Evolutionary conservation across 1,284 basidiomycete genomes (phyloP).

Genomic region (Ustilago cynodontis): DNA sequence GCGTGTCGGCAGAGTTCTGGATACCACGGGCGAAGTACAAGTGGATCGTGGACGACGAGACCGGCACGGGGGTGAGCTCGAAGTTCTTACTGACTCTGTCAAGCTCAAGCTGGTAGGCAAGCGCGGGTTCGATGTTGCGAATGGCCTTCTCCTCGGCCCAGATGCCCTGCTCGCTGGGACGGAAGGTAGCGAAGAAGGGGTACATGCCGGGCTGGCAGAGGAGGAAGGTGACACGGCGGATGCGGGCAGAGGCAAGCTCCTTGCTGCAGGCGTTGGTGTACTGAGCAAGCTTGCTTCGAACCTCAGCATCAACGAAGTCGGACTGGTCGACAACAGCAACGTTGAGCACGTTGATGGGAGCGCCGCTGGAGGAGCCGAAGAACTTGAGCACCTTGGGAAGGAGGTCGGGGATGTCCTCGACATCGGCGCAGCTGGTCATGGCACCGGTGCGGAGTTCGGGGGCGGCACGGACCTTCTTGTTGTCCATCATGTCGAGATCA

Average conservation of each 20-base stretch:
- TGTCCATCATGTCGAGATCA: conserved; percentile 62
- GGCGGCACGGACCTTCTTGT: conserved; percentile 43
- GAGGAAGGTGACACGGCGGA: conserved; percentile 91
- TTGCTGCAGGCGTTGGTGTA: conserved; percentile 81
- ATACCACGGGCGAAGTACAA: conserved; percentile 93
- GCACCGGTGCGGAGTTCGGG: conserved; percentile 65
- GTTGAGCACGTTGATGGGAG: conserved; percentile 79
- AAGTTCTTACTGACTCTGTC: conserved; percentile 91
- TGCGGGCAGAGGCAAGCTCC: conserved; percentile 80
- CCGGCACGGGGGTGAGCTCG: conserved; percentile 82
- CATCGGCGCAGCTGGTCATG: conserved; percentile 65
- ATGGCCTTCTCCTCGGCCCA: conserved; percentile 98
- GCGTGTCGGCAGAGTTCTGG: conserved; percentile 93
- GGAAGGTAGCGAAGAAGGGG: conserved; percentile 93
- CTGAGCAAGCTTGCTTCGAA: conserved; percentile 80
- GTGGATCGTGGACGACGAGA: conserved; percentile 80
- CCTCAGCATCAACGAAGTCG: conserved; percentile 81
- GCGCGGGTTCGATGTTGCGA: conserved; percentile 97
- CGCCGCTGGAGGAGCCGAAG: conserved; percentile 48
- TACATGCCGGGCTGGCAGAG: conserved; percentile 92
- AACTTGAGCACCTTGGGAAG: conserved; percentile 61
- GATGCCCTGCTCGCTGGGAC: conserved; percentile 75
- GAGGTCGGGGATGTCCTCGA: conserved; percentile 58
- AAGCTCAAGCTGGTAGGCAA: conserved; percentile 98
- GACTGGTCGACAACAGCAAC: conserved; percentile 76